Percentiles rank a stretch among this genome's conserved stretches.
Evolutionary conservation across 2,329 filamentous ascomycete genomes (phyloP).

Genomic region (Microdochium trichocladiopsis): DNA sequence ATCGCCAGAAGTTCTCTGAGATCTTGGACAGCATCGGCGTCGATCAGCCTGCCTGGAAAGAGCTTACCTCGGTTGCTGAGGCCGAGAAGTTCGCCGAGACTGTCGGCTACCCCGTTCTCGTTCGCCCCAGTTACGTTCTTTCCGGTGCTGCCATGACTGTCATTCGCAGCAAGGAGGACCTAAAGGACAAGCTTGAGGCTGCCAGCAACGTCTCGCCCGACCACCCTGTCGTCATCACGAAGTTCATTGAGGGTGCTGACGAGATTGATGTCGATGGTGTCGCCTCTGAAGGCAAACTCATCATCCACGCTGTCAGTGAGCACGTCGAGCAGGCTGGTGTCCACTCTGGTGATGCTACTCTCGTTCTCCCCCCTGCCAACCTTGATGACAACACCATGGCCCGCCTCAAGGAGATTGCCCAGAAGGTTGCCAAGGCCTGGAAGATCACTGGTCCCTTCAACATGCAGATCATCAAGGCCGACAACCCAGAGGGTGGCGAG

Average conservation of each 20-base stretch:
- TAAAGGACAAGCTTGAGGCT: slow-evolving; percentile 90
- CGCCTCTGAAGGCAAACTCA: slow-evolving; percentile 74
- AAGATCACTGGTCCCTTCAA: slow-evolving; percentile 98
- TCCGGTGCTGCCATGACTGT: slow-evolving; percentile 99
- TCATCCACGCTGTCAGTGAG: slow-evolving; percentile 89
- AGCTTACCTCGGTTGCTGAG: slow-evolving; percentile 81
- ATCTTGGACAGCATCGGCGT: slow-evolving; percentile 96
- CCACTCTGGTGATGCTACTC: slow-evolving; percentile 93
- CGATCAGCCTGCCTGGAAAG: slow-evolving; percentile 97
- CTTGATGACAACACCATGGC: slow-evolving; percentile 72
- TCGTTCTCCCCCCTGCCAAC: slow-evolving; percentile 80
- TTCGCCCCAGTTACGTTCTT: slow-evolving; percentile 90
- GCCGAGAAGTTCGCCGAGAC: slow-evolving; percentile 80
- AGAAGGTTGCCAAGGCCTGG: slow-evolving; percentile 96
- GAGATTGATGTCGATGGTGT: slow-evolving; percentile 97
- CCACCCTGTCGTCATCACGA: slow-evolving; percentile 95
- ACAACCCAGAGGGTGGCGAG: slow-evolving; percentile 66
- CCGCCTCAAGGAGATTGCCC: slow-evolving; percentile 88
- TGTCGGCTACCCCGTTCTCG: slow-evolving; percentile 90
- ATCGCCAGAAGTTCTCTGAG: slow-evolving; percentile 96
- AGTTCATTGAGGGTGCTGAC: slow-evolving; percentile 94
- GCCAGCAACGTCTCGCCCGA: slow-evolving; percentile 89
- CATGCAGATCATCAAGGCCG: slow-evolving; percentile 98
- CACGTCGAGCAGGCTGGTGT: slow-evolving; percentile 98
- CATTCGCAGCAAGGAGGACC: slow-evolving; percentile 78